These are phyloP conservation scores for Castanea mollissima DNA, from an alignment of 306 rosid genomes.

Conservation along the genomic window DNA sequence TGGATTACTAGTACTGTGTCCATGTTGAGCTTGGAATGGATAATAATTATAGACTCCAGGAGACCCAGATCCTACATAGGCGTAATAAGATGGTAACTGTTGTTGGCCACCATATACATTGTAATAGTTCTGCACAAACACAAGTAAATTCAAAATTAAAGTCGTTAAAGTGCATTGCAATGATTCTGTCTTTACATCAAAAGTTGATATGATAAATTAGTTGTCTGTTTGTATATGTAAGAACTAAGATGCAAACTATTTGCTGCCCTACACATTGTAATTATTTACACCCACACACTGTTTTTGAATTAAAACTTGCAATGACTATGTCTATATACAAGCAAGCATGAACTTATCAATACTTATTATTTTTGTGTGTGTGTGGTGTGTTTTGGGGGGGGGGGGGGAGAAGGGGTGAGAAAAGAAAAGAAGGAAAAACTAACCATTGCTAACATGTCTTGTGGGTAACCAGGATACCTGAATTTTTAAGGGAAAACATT, in stretches of 20 bases:
- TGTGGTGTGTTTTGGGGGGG: no score
- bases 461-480: conserved; percentile 62
- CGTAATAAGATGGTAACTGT: conserved; percentile 28
- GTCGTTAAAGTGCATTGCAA: not conserved
- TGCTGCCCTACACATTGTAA: not conserved
- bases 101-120: conserved; percentile 51
- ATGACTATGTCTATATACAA: not conserved
- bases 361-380: no score
- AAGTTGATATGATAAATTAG: not conserved
- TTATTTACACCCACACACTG: not conserved
- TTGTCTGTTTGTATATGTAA: not conserved
- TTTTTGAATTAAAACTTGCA: not conserved
- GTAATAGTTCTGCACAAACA: conserved; percentile 42
- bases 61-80: conserved; percentile 23
- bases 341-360: not conserved
- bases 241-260: not conserved
- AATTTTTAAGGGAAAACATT: conserved; percentile 13
- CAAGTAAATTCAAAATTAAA: not conserved
- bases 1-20: not conserved
- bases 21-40: not conserved
- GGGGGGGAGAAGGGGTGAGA: no score
- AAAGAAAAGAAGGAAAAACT: not conserved
- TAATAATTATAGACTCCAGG: conserved; percentile 19
- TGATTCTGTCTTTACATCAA: not conserved
- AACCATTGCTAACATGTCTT: conserved; percentile 45